Evolutionary conservation across 306 rosid genomes (phyloP).

Genomic region (Vigna mungo): DNA sequence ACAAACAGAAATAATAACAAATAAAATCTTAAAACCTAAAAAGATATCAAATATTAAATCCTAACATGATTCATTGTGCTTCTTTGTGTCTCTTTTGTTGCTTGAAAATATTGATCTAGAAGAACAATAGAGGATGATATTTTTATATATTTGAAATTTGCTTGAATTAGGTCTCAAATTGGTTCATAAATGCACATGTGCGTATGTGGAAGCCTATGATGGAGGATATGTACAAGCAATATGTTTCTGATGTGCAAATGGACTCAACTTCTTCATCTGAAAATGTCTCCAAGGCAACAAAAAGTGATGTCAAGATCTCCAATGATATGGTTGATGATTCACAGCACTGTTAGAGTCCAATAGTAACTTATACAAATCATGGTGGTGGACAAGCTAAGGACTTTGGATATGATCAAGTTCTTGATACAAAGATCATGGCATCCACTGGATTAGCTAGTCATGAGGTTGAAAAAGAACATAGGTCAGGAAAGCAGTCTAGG

Average conservation of each 20-base stretch:
- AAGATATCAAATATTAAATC: too few species aligned
- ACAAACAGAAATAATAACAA: too few species aligned
- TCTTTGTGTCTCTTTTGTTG: not conserved
- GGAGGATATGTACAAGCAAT: slow-evolving; percentile 91
- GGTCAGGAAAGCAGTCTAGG: slow-evolving; percentile 49
- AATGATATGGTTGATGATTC: slow-evolving; percentile 63
- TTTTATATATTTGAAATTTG: slow-evolving; percentile 8
- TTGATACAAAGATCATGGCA: slow-evolving; percentile 54
- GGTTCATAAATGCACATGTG: slow-evolving; percentile 89
- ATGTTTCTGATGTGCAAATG: slow-evolving; percentile 64
- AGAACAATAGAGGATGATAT: not conserved
- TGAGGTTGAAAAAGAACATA: slow-evolving; percentile 52
- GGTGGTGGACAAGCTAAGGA: slow-evolving; percentile 59
- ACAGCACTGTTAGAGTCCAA: slow-evolving; percentile 60
- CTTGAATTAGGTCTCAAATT: slow-evolving; percentile 73
- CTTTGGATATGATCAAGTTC: slow-evolving; percentile 54
- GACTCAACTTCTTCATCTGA: slow-evolving; percentile 77
- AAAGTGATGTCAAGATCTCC: slow-evolving; percentile 53
- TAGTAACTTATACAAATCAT: slow-evolving; percentile 53
- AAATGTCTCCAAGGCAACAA: slow-evolving; percentile 57
- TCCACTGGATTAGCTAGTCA: slow-evolving; percentile 47
- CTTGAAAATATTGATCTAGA: not conserved
- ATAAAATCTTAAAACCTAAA: too few species aligned
- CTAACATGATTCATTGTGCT: not conserved
- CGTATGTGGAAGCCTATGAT: slow-evolving; percentile 96